Conservation (phyloP, 73 alveolate species). For the Stentor coeruleus region DNA sequence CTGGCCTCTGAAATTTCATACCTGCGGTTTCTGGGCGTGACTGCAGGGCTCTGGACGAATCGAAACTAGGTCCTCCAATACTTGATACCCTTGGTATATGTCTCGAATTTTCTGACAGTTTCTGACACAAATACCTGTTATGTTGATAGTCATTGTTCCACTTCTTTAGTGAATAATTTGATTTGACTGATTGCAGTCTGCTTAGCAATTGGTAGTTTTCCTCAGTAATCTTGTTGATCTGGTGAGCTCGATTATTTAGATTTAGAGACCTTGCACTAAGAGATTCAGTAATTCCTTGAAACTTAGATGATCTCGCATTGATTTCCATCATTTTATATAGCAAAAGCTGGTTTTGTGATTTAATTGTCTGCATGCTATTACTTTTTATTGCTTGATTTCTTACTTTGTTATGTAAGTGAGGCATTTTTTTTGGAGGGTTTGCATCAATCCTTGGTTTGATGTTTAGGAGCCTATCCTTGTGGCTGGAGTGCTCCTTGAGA, state of each 20-base stretch:
- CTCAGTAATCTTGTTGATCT: background rate
- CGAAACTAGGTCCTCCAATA: background rate
- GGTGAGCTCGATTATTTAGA: background rate
- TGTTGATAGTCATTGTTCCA: background rate
- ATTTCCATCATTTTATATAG: constrained; percentile 9
- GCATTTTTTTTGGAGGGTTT: constrained; percentile 9
- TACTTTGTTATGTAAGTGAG: background rate
- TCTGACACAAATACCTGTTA: background rate
- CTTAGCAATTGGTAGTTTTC: background rate
- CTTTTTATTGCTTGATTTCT: background rate
- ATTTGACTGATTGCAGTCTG: background rate
- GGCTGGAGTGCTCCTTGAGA: background rate
- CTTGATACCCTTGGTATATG: background rate
- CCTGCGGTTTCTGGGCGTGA: background rate
- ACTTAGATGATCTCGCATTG: background rate
- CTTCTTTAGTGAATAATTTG: background rate
- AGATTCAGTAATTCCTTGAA: background rate
- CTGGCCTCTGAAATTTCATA: background rate
- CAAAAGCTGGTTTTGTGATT: background rate
- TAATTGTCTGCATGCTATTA: background rate
- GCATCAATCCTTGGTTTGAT: background rate
- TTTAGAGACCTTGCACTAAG: background rate
- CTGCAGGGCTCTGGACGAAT: background rate
- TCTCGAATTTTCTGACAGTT: constrained; percentile 11
- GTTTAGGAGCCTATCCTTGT: background rate